phyloP scores from a whole-genome alignment of 163 green algal genomes.

The Dunaliella salina region DNA sequence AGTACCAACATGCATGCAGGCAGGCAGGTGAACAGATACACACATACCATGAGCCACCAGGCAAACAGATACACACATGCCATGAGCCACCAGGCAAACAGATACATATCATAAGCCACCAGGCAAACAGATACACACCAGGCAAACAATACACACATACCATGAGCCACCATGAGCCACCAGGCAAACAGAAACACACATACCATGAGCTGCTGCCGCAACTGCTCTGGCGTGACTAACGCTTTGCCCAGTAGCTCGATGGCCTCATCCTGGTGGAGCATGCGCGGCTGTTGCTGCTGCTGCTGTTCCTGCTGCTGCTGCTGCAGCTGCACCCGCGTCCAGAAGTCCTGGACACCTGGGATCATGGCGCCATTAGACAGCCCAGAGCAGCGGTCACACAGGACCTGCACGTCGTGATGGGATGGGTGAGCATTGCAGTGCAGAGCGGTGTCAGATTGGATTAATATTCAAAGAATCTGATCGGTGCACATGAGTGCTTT shows the following conservation, averaged over 20 bases:
- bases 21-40: no score
- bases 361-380: slow-evolving; percentile 81
- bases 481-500: no score
- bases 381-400: slow-evolving; percentile 64
- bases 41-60: slow-evolving; percentile 55
- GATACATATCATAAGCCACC: slow-evolving; percentile 48
- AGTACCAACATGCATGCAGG: no score
- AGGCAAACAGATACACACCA: no score
- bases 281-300: slow-evolving; percentile 10
- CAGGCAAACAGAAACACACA: slow-evolving; percentile 7
- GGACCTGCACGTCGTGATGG: slow-evolving; percentile 20
- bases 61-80: slow-evolving; percentile 19
- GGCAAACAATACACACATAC: slow-evolving; percentile 29
- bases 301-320: slow-evolving; percentile 14
- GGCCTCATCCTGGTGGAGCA: slow-evolving; percentile 3
- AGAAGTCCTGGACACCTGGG: slow-evolving; percentile 68
- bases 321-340: slow-evolving; percentile 35
- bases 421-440: no score
- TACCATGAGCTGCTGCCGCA: slow-evolving; percentile 62
- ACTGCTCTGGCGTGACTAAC: slow-evolving; percentile 69
- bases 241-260: slow-evolving; percentile 46
- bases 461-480: no score
- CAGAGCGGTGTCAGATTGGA: no score
- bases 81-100: slow-evolving; percentile 45
- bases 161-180: slow-evolving; percentile 63